These are phyloP conservation scores for Sanghuangporus sanghuang DNA, from an alignment of 1,284 basidiomycete species.

Conservation along the genomic window DNA sequence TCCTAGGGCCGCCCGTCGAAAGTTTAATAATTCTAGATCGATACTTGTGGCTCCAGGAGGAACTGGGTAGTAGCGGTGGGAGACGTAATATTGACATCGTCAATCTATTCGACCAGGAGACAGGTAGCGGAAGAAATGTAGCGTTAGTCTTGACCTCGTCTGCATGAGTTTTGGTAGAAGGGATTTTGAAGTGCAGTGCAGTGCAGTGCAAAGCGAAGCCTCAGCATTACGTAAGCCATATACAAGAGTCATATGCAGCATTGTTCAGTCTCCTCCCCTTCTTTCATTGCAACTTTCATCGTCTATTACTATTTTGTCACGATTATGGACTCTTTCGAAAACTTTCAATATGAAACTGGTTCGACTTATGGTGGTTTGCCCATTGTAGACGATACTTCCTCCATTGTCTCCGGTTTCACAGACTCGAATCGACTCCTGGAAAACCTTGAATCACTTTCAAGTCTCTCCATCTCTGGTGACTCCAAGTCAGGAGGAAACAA, in stretches of 20 bases:
- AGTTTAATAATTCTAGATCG: slow-evolving; percentile 36
- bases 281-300: neutral
- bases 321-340: slow-evolving; percentile 50
- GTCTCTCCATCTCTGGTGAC: slow-evolving; percentile 59
- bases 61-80: neutral
- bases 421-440: slow-evolving; percentile 44
- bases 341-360: slow-evolving; percentile 78
- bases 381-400: slow-evolving; percentile 79
- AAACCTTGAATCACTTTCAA: slow-evolving; percentile 56
- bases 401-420: slow-evolving; percentile 64
- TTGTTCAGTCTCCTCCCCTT: neutral
- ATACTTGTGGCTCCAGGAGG: slow-evolving; percentile 30
- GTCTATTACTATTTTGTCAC: neutral
- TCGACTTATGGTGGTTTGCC: slow-evolving; percentile 74
- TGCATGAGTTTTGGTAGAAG: neutral
- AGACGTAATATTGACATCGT: slow-evolving; percentile 6
- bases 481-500: slow-evolving; percentile 28
- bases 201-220: neutral
- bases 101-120: slow-evolving; percentile 24
- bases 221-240: neutral
- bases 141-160: slow-evolving; percentile 17
- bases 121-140: slow-evolving; percentile 24
- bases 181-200: neutral
- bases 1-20: slow-evolving; percentile 37
- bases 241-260: neutral